These are phyloP conservation scores for Naganishia albida DNA, from an alignment of 1,284 basidiomycete genomes.

Conservation along the genomic window DNA sequence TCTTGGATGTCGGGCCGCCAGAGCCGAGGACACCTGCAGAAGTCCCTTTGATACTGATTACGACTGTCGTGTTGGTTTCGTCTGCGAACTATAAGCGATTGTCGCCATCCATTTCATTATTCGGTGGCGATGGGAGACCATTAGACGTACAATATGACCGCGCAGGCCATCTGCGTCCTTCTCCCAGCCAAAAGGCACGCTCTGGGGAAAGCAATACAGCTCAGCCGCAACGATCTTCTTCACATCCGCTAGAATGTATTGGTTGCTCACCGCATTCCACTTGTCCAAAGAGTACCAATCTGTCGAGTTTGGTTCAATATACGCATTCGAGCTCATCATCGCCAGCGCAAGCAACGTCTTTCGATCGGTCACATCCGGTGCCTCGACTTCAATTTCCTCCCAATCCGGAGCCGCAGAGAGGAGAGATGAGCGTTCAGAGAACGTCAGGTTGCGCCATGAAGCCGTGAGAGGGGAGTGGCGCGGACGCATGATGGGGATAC, in stretches of 20 bases:
- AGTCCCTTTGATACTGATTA: conserved; percentile 93
- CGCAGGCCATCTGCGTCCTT: conserved; percentile 81
- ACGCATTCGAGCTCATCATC: conserved; percentile 94
- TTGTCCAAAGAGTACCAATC: conserved; percentile 76
- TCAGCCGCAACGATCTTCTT: neutral
- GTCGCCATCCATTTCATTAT: too few relatives aligned
- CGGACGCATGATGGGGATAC: conserved; percentile 25
- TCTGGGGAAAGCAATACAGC: conserved; percentile 53
- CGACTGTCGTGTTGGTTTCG: conserved; percentile 78
- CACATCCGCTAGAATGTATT: too few relatives aligned
- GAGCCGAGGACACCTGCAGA: conserved; percentile 75
- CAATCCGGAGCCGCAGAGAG: conserved; percentile 45
- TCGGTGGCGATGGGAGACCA: too few relatives aligned
- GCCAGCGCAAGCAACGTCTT: conserved; percentile 79
- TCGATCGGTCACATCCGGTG: conserved; percentile 68
- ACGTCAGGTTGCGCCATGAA: conserved; percentile 7
- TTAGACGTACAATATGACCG: conserved; percentile 67
- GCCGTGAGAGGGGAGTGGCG: conserved; percentile 4
- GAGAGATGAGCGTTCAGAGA: conserved; percentile 1
- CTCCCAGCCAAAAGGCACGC: conserved; percentile 90
- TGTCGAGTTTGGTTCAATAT: conserved; percentile 62
- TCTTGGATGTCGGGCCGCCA: conserved; percentile 80
- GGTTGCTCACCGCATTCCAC: conserved; percentile 65
- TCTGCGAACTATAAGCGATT: conserved; percentile 63
- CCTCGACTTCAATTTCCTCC: conserved; percentile 58